Percentiles rank a stretch among this genome's conserved stretches.
phyloP scores from a whole-genome alignment of 1,139 yeast genomes.

The Arxiozyma telluris region DNA sequence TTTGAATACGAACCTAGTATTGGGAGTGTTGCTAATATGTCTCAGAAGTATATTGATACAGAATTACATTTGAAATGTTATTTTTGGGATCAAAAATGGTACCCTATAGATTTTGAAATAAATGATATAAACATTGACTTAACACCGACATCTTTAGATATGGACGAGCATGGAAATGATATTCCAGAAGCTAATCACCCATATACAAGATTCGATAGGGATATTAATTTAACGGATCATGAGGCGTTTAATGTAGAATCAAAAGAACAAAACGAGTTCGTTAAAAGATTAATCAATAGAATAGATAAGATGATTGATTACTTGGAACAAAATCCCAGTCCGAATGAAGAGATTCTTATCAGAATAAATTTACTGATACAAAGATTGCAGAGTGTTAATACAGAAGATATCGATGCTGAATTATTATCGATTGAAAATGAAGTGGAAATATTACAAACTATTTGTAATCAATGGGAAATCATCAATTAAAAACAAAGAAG shows the following conservation, averaged over 20 bases:
- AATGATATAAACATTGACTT: not conserved
- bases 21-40: not conserved
- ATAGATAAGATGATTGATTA: constrained; percentile 17
- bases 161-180: not conserved
- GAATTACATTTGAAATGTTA: constrained; percentile 1
- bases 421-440: constrained; percentile 22
- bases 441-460: constrained; percentile 15
- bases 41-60: not conserved
- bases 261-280: constrained; percentile 9
- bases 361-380: constrained; percentile 17
- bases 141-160: not conserved
- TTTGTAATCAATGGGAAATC: constrained; percentile 27
- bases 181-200: not conserved
- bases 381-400: constrained; percentile 15
- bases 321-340: constrained; percentile 8
- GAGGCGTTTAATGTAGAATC: constrained; percentile 2
- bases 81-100: not conserved
- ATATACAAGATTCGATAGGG: not conserved
- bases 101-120: not conserved
- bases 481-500: constrained; percentile 3
- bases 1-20: not conserved
- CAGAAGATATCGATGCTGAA: constrained; percentile 21
- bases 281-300: constrained; percentile 11
- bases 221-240: not conserved
- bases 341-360: constrained; percentile 16